phyloP scores from a whole-genome alignment of 2,329 filamentous ascomycete species.

The Hymenoscyphus fraxineus region DNA sequence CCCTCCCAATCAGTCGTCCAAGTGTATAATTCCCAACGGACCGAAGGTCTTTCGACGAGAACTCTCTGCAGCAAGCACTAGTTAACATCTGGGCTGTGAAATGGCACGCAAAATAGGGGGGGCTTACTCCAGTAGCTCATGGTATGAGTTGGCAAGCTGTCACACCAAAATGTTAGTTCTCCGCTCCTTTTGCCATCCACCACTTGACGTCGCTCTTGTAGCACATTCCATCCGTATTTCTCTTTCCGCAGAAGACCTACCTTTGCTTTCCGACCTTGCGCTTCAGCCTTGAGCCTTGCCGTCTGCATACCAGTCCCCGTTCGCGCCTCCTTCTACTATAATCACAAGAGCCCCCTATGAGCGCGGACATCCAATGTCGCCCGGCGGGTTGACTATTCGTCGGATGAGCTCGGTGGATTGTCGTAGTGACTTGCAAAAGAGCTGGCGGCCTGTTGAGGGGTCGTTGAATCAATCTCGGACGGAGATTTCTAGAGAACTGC shows the following conservation, averaged over 20 bases:
- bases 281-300: constrained; percentile 54
- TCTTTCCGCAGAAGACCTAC: constrained; percentile 32
- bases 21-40: constrained; percentile 94
- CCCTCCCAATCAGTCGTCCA: constrained; percentile 90
- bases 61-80: constrained; percentile 62
- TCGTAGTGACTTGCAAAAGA: neutral
- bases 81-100: constrained; percentile 22
- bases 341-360: constrained; percentile 25
- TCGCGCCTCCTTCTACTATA: constrained; percentile 32
- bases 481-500: constrained; percentile 5
- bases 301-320: constrained; percentile 40
- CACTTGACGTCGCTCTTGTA: constrained; percentile 3
- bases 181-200: neutral
- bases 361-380: constrained; percentile 31
- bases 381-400: constrained; percentile 13
- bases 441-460: neutral
- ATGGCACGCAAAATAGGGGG: neutral
- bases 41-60: constrained; percentile 84
- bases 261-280: constrained; percentile 60
- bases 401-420: neutral
- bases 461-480: constrained; percentile 5
- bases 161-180: constrained; percentile 34
- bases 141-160: constrained; percentile 94
- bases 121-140: constrained; percentile 87
- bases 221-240: neutral